Conservation (phyloP, 2,329 filamentous ascomycete species). For the Cladorrhinum sp. region DNA sequence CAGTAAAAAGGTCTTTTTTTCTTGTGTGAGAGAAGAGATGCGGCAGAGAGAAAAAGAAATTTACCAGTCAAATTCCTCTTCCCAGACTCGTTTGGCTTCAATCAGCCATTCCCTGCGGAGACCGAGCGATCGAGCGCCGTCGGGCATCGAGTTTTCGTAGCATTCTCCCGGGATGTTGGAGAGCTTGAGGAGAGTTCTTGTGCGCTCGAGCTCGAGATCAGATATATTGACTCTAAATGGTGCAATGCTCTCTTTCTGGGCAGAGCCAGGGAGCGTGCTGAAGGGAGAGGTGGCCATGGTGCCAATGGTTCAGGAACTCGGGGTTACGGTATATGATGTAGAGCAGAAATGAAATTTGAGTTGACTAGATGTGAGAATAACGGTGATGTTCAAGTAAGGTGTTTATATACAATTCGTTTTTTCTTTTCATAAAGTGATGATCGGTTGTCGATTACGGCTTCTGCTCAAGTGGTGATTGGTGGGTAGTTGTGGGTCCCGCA, state of each 20-base stretch:
- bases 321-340: no score
- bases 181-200: constrained; percentile 16
- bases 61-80: constrained; percentile 45
- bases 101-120: constrained; percentile 43
- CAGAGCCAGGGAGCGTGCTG: neutral
- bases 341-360: no score
- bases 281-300: neutral
- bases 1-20: no score
- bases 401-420: neutral
- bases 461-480: neutral
- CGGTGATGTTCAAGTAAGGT: no score
- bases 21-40: neutral
- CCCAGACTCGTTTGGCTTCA: constrained; percentile 41
- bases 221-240: constrained; percentile 14
- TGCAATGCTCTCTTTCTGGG: neutral
- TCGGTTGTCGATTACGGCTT: neutral
- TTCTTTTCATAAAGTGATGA: neutral
- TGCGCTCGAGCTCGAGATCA: constrained; percentile 21
- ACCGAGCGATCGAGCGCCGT: constrained; percentile 7
- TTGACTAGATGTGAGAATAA: no score
- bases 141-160: constrained; percentile 15
- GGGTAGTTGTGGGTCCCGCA: neutral
- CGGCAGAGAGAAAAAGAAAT: neutral
- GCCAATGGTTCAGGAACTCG: neutral
- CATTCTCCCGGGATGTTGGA: constrained; percentile 11